These are phyloP conservation scores for Tulasnella sp. DNA, from an alignment of 768 basidiomycete species.

Conservation along the genomic window DNA sequence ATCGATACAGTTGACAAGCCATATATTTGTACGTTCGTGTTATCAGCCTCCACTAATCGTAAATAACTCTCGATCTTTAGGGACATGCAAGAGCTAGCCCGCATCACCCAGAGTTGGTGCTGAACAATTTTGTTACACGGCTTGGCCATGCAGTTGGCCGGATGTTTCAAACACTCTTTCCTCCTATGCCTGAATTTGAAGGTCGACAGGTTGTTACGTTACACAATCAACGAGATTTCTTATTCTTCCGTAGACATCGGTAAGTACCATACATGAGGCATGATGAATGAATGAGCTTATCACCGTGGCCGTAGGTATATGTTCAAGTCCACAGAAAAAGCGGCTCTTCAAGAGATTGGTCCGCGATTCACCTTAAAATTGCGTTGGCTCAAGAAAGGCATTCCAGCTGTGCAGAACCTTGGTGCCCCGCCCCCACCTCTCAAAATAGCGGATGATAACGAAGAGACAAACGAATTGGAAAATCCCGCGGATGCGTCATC, in stretches of 20 bases:
- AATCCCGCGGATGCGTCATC: conserved; percentile 16
- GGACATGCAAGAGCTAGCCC: conserved; percentile 87
- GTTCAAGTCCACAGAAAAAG: conserved; percentile 81
- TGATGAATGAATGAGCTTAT: no score
- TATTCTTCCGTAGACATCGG: conserved; percentile 95
- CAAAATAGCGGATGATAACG: conserved; percentile 24
- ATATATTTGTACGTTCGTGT: conserved; percentile 56
- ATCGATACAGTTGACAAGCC: conserved; percentile 69
- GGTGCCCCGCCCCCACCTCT: conserved; percentile 49
- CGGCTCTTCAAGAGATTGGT: conserved; percentile 91
- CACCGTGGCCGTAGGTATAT: conserved; percentile 48
- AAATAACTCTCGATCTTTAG: conserved; percentile 28
- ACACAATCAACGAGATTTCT: conserved; percentile 94
- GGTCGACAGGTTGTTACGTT: conserved; percentile 94
- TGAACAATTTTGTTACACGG: conserved; percentile 88
- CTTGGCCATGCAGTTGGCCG: conserved; percentile 88
- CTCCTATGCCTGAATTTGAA: conserved; percentile 87
- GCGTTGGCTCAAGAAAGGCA: conserved; percentile 72
- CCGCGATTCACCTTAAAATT: conserved; percentile 94
- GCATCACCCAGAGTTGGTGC: conserved; percentile 87
- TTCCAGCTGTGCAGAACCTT: conserved; percentile 64
- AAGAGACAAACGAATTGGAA: conserved; percentile 19
- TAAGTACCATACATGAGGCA: no score
- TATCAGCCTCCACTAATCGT: not conserved
- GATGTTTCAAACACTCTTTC: conserved; percentile 94